phyloP scores from a whole-genome alignment of 2,329 filamentous ascomycete genomes.

The Fusarium falciforme region DNA sequence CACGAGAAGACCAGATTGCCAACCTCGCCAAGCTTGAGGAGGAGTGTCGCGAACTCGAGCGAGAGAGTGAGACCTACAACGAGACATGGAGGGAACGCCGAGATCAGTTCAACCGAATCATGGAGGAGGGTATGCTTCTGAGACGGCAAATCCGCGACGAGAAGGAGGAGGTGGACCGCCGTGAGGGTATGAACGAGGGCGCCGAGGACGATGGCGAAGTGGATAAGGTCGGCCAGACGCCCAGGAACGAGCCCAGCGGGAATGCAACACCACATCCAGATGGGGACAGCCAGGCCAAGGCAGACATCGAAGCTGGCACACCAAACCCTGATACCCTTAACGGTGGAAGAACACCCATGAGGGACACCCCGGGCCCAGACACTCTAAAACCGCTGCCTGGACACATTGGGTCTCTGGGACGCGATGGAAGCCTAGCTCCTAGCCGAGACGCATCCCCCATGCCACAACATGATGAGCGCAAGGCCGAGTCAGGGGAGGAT shows the following conservation, averaged over 20 bases:
- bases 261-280: conserved; percentile 64
- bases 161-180: conserved; percentile 91
- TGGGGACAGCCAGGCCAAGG: conserved; percentile 49
- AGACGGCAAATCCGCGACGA: conserved; percentile 90
- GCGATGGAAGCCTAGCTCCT: conserved; percentile 43
- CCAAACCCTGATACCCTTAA: conserved; percentile 43
- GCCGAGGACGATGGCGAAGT: conserved; percentile 69
- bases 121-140: conserved; percentile 90
- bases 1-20: conserved; percentile 83
- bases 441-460: conserved; percentile 46
- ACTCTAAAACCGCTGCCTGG: conserved; percentile 37
- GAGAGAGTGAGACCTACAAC: conserved; percentile 84
- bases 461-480: conserved; percentile 44
- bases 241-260: conserved; percentile 61
- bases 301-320: conserved; percentile 44
- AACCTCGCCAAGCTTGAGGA: conserved; percentile 85
- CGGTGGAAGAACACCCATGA: conserved; percentile 49
- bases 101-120: conserved; percentile 88
- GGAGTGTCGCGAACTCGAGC: conserved; percentile 88
- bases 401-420: conserved; percentile 33
- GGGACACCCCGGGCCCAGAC: conserved; percentile 46
- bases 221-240: conserved; percentile 60
- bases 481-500: conserved; percentile 63
- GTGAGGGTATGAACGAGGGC: conserved; percentile 83
- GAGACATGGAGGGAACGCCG: conserved; percentile 86